Evolutionary conservation across 768 basidiomycete species (phyloP).

Genomic region (Sarcomyxa edulis): DNA sequence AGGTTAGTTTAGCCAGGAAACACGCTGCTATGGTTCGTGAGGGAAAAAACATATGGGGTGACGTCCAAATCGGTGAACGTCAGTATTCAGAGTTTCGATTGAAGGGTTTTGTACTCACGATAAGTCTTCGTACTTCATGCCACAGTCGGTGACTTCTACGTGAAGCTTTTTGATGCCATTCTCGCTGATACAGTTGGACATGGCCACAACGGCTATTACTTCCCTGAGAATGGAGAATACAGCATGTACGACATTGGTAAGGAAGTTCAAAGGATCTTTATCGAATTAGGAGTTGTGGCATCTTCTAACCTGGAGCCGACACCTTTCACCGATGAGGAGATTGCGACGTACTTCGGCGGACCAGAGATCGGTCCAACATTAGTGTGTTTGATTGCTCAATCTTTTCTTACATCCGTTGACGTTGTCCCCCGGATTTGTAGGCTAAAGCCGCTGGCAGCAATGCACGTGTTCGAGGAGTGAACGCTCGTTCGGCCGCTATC

Average conservation of each 20-base stretch:
- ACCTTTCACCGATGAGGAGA: conserved; percentile 13
- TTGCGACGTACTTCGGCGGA: conserved; percentile 10
- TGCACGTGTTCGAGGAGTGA: conserved; percentile 36
- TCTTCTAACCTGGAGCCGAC: conserved; percentile 13
- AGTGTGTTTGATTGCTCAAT: too few relatives aligned
- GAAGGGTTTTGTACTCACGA: background rate
- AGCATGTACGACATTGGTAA: conserved; percentile 10
- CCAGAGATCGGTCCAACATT: too few relatives aligned
- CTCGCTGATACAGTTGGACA: conserved; percentile 11
- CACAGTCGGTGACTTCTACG: conserved; percentile 13
- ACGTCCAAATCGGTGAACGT: conserved; percentile 20
- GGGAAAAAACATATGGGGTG: conserved; percentile 22
- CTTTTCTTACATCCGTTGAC: too few relatives aligned
- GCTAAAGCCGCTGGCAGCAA: conserved; percentile 28
- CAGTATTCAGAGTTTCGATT: background rate
- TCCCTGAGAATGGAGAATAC: conserved; percentile 17
- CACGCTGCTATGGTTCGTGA: conserved; percentile 18
- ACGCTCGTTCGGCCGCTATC: conserved; percentile 33
- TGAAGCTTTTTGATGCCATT: conserved; percentile 10
- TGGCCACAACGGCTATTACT: conserved; percentile 19
- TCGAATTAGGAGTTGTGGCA: conserved; percentile 11
- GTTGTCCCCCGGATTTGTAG: too few relatives aligned
- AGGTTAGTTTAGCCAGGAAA: conserved; percentile 25
- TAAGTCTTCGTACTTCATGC: background rate
- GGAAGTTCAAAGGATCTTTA: conserved; percentile 9